phyloP scores from a whole-genome alignment of 768 basidiomycete species.

The Solioccasus polychromus region DNA sequence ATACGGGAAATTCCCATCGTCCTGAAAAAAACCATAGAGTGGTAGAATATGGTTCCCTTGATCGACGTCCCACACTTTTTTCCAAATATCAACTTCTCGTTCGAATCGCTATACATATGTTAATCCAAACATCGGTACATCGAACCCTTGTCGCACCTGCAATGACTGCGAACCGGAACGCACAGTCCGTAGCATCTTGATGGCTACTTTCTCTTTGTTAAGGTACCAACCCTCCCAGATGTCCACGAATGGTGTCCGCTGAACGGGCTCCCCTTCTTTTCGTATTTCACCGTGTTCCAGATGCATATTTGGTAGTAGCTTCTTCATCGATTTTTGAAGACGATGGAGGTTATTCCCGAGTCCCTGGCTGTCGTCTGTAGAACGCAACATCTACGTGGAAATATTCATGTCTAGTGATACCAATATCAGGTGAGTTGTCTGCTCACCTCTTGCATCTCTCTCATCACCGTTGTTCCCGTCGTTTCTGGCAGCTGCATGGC shows the following conservation, averaged over 20 bases:
- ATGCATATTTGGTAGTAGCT: constrained; percentile 48
- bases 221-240: constrained; percentile 56
- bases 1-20: constrained; percentile 57
- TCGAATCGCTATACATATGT: constrained; percentile 42
- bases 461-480: too few relatives aligned
- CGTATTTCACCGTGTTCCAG: constrained; percentile 52
- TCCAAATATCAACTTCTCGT: constrained; percentile 55
- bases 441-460: too few relatives aligned
- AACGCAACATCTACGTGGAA: too few relatives aligned
- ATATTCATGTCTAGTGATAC: constrained; percentile 14
- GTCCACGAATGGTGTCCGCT: constrained; percentile 53
- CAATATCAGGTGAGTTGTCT: constrained; percentile 33
- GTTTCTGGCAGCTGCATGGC: too few relatives aligned
- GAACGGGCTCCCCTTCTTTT: constrained; percentile 45
- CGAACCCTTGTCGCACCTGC: constrained; percentile 33
- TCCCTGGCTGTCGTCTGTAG: constrained; percentile 35
- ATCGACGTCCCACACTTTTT: constrained; percentile 50
- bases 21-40: constrained; percentile 55
- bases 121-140: neutral
- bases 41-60: constrained; percentile 51
- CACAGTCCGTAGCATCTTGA: constrained; percentile 54
- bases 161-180: constrained; percentile 44
- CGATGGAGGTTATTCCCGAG: constrained; percentile 49
- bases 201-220: constrained; percentile 51
- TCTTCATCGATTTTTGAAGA: constrained; percentile 44